phyloP scores from a whole-genome alignment of 2,329 filamentous ascomycete species.

The Colletotrichum magnum region DNA sequence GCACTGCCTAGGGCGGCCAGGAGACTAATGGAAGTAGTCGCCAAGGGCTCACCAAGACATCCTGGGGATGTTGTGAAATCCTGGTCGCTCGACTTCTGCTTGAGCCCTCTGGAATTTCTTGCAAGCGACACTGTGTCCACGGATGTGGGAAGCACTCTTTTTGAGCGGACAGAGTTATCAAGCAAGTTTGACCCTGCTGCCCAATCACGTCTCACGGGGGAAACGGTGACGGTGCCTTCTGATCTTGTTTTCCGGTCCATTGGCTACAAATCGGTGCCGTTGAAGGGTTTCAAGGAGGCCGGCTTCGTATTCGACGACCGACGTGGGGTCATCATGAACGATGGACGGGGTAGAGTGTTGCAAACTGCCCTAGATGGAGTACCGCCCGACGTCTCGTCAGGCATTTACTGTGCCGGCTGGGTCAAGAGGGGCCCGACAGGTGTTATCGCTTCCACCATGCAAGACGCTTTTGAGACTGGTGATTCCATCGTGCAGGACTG shows the following conservation, averaged over 20 bases:
- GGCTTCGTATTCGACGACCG: constrained; percentile 83
- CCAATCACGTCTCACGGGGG: constrained; percentile 62
- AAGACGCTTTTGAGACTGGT: constrained; percentile 90
- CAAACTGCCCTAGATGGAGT: constrained; percentile 51
- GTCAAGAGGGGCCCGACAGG: constrained; percentile 95
- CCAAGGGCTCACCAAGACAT: constrained; percentile 76
- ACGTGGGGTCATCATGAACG: constrained; percentile 85
- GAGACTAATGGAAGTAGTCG: constrained; percentile 84
- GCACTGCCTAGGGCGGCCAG: constrained; percentile 81
- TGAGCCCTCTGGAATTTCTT: constrained; percentile 81
- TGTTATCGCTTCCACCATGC: constrained; percentile 96
- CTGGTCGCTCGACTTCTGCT: constrained; percentile 89
- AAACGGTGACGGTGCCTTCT: constrained; percentile 70
- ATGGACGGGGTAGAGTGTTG: constrained; percentile 80
- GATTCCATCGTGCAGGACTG: constrained; percentile 89
- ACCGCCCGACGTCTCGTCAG: constrained; percentile 67
- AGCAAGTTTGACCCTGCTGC: constrained; percentile 68
- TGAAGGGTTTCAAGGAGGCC: constrained; percentile 81
- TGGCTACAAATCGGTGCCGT: constrained; percentile 86
- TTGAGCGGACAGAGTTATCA: constrained; percentile 72
- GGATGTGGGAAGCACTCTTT: constrained; percentile 75
- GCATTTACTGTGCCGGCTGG: constrained; percentile 95
- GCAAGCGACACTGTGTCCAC: constrained; percentile 60
- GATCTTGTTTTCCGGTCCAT: constrained; percentile 91
- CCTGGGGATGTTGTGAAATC: constrained; percentile 69